Base-by-base conservation (phyloP, 345 rosid genomes). In the Eucalyptus pauciflora region DNA sequence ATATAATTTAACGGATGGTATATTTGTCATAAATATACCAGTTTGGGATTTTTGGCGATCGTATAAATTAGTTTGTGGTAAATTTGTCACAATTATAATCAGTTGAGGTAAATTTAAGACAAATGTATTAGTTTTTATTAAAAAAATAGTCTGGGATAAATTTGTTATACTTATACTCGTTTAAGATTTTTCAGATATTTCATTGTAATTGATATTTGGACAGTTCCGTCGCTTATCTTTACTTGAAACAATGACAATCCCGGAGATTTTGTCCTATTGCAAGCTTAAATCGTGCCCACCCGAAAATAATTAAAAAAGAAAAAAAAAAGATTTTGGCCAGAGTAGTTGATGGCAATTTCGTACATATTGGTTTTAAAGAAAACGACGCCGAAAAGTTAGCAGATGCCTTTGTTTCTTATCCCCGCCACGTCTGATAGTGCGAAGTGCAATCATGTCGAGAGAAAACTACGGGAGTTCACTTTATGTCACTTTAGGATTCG, bases 31-130 rank as follows among this genome's bases (percentile, higher is more conserved):
- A 18, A 52, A 18, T 52, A 52, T 52, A 18, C 2, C 24, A 7
- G 2, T 52, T 52, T 18, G 1, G 1, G 5, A 0, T 52, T 52
- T 52, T 52, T 52, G 4, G 1, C 1, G 9, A 18, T 52, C 4
- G 2, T 52, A 52, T 52, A 18, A 52, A 52, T 52, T 18, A 18
- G 1, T 18, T 52, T 18, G 1, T 18, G 24, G 0, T 52, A 20
- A 52, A 52, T 52, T 52, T 52, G 2, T 52, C 3, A 3, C 2
- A 52, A 52, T 51, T 51, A 51, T 51, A 14, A 51, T 51, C 18
- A 51, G 0, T 51, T 51, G 3, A 5, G 54, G 12, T 46, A 46
- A 46, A 51, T 17, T 17, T 51, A 3, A 7, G 20, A 51, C 0
- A 51, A 51, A 17, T 17, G 0, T 7, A 51, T 51, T 3, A 6